A percentile compares a stretch with the other conserved stretches of the same genome.
These are phyloP conservation scores for Penicillium parvum DNA, from an alignment of 495 filamentous ascomycete species.

Conservation along the genomic window DNA sequence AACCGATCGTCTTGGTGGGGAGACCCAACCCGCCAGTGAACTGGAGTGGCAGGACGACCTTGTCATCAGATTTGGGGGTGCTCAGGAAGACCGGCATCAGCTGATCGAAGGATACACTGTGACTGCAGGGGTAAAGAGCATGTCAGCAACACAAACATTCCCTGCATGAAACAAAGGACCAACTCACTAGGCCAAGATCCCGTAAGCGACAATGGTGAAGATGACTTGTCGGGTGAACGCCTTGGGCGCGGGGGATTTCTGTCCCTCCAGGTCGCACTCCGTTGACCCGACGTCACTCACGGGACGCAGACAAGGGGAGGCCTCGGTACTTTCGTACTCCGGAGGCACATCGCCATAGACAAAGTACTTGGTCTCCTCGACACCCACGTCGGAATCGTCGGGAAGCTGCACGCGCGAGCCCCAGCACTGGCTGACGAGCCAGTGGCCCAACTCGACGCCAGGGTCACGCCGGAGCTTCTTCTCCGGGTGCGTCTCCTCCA, in stretches of 20 bases:
- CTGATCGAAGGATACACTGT: conserved; percentile 90
- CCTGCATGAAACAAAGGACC: conserved; percentile 3
- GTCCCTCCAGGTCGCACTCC: conserved; percentile 45
- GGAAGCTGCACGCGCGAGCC: conserved; percentile 36
- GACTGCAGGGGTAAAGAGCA: conserved; percentile 49
- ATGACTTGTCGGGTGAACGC: conserved; percentile 79
- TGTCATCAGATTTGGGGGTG: conserved; percentile 54
- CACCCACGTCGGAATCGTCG: conserved; percentile 26
- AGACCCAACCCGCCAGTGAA: conserved; percentile 85
- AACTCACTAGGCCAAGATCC: conserved; percentile 92
- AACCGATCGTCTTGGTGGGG: conserved; percentile 74
- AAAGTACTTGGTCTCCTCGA: conserved; percentile 47
- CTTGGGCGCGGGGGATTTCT: conserved; percentile 38
- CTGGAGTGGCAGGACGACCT: conserved; percentile 69
- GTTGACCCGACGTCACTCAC: conserved; percentile 27
- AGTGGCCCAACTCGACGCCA: conserved; percentile 72
- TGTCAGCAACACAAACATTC: conserved; percentile 24
- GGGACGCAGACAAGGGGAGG: conserved; percentile 55
- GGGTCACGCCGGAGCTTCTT: conserved; percentile 71
- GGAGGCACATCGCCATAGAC: conserved; percentile 55
- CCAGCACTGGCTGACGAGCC: conserved; percentile 54
- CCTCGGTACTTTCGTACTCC: conserved; percentile 61
- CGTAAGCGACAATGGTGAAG: conserved; percentile 80
- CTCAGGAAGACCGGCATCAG: conserved; percentile 89
- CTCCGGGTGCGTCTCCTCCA: conserved; percentile 91